phyloP scores from a whole-genome alignment of 495 filamentous ascomycete species.

The Aspergillus heteromorphus region DNA sequence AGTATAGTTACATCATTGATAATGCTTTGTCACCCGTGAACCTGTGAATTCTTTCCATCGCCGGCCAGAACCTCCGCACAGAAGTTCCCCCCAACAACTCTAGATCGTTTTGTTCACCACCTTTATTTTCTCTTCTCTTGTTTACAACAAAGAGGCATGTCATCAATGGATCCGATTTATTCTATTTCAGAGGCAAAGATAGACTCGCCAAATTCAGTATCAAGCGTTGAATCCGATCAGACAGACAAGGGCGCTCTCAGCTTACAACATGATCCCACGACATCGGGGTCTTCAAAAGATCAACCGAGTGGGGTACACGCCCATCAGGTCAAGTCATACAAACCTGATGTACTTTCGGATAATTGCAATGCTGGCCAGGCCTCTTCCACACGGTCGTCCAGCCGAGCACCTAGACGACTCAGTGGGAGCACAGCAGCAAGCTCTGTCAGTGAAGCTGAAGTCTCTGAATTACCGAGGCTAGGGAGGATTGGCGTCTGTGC shows the following conservation, averaged over 20 bases:
- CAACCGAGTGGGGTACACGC: slow-evolving; percentile 5
- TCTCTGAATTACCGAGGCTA: slow-evolving; percentile 24
- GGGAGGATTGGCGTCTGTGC: slow-evolving; percentile 90
- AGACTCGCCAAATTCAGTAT: not conserved
- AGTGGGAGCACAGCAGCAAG: slow-evolving; percentile 73
- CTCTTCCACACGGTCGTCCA: slow-evolving; percentile 58
- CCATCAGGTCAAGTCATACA: slow-evolving; percentile 14
- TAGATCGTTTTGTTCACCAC: too few species aligned
- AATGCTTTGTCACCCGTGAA: too few species aligned
- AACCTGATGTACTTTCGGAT: slow-evolving; percentile 21
- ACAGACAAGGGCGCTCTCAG: slow-evolving; percentile 14
- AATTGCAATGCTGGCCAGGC: slow-evolving; percentile 16
- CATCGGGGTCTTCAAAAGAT: slow-evolving; percentile 10
- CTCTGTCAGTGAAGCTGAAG: slow-evolving; percentile 47
- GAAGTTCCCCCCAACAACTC: too few species aligned
- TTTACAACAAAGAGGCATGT: not conserved
- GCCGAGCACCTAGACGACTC: slow-evolving; percentile 65
- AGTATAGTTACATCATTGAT: too few species aligned
- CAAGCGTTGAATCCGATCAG: slow-evolving; percentile 12
- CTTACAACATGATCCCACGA: slow-evolving; percentile 9
- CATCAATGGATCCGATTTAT: slow-evolving; percentile 11
- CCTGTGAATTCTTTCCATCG: too few species aligned
- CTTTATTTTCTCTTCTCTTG: not conserved
- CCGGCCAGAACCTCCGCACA: too few species aligned
- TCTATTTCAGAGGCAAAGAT: slow-evolving; percentile 8